These are phyloP conservation scores for Fabrea salina DNA, from an alignment of 169 alveolate genomes.

Conservation along the genomic window DNA sequence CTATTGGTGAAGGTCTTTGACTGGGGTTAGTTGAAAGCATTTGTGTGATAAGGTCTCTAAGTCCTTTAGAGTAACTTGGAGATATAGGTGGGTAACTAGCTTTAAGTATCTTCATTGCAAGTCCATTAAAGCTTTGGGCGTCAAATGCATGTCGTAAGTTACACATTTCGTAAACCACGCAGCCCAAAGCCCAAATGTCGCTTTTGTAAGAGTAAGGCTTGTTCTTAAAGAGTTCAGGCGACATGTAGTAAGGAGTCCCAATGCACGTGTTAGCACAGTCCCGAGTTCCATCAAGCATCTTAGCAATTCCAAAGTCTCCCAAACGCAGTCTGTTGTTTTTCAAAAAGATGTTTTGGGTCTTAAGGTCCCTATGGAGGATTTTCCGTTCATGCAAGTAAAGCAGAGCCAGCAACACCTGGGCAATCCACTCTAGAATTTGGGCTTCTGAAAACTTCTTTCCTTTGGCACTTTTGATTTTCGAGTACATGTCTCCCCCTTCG, in stretches of 20 bases:
- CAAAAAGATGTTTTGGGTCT: slow-evolving; percentile 89
- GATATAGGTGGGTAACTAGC: slow-evolving; percentile 81
- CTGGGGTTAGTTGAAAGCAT: slow-evolving; percentile 77
- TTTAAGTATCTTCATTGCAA: slow-evolving; percentile 80
- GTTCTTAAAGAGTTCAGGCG: slow-evolving; percentile 88
- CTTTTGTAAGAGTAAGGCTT: slow-evolving; percentile 84
- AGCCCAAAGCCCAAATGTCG: slow-evolving; percentile 89
- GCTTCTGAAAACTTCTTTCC: slow-evolving; percentile 79
- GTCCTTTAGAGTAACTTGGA: slow-evolving; percentile 65
- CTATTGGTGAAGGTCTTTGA: slow-evolving; percentile 79
- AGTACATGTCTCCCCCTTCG: slow-evolving; percentile 91
- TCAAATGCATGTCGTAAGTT: slow-evolving; percentile 86
- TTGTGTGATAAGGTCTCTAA: slow-evolving; percentile 74
- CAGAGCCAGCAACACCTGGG: slow-evolving; percentile 84
- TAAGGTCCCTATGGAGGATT: slow-evolving; percentile 91
- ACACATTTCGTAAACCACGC: slow-evolving; percentile 85
- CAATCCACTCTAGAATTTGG: slow-evolving; percentile 83
- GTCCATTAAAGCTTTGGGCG: slow-evolving; percentile 83
- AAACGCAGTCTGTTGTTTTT: slow-evolving; percentile 84
- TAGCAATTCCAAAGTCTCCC: slow-evolving; percentile 95
- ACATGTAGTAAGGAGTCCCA: slow-evolving; percentile 93
- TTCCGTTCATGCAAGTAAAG: slow-evolving; percentile 88
- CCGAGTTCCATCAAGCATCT: slow-evolving; percentile 83
- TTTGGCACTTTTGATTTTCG: slow-evolving; percentile 77
- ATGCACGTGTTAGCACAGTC: slow-evolving; percentile 87